Evolutionary conservation across 495 filamentous ascomycete genomes (phyloP).

Genomic region (Penicillium subrubescens): DNA sequence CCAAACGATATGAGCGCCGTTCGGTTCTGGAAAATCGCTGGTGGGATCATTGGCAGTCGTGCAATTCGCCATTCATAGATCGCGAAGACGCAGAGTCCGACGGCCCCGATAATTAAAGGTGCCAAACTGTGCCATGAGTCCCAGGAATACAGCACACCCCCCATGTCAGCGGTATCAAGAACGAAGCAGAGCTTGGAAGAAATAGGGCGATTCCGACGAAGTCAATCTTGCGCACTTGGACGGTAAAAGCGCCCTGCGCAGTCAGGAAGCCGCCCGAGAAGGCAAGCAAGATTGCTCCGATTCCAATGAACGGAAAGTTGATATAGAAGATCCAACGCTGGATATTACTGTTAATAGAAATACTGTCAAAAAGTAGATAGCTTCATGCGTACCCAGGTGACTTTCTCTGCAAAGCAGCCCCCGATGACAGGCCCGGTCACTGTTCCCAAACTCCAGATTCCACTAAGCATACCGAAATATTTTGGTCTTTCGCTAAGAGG

Average conservation of each 20-base stretch:
- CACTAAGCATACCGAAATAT: constrained; percentile 48
- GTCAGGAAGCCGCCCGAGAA: constrained; percentile 47
- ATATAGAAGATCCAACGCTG: constrained; percentile 53
- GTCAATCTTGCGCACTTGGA: constrained; percentile 53
- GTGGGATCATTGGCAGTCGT: constrained; percentile 45
- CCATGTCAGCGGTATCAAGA: constrained; percentile 50
- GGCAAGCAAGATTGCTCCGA: constrained; percentile 40
- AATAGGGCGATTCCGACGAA: constrained; percentile 59
- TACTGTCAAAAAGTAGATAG: neutral
- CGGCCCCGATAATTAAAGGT: constrained; percentile 56
- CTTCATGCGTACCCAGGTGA: constrained; percentile 50
- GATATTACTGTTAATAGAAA: neutral
- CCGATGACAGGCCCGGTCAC: constrained; percentile 67
- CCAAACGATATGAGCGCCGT: constrained; percentile 42
- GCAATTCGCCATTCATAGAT: constrained; percentile 48
- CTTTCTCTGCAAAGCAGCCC: constrained; percentile 62
- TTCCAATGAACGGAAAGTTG: constrained; percentile 52
- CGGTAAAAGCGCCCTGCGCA: constrained; percentile 24
- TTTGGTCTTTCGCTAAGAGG: constrained; percentile 41
- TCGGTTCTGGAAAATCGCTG: constrained; percentile 45
- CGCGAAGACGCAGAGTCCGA: constrained; percentile 42
- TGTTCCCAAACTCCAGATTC: constrained; percentile 63
- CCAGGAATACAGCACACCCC: constrained; percentile 51
- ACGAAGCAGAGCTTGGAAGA: constrained; percentile 40
- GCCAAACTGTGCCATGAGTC: constrained; percentile 49